phyloP scores from a whole-genome alignment of 495 filamentous ascomycete genomes.

The Penicillium angulare region DNA sequence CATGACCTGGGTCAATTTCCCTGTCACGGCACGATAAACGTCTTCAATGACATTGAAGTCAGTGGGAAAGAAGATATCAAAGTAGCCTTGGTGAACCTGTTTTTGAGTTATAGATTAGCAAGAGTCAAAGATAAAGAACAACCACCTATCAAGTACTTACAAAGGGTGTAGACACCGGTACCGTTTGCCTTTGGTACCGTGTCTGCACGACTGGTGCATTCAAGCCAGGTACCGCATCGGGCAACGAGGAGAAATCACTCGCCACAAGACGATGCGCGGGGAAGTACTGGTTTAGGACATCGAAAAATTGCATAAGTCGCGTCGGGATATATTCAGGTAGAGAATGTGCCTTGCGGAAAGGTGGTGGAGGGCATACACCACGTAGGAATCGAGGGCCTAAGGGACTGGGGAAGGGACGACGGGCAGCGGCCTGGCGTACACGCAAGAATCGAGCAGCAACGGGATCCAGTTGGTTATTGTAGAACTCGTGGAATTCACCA shows the following conservation, averaged over 20 bases:
- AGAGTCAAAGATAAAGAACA: not conserved
- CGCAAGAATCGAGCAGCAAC: constrained; percentile 78
- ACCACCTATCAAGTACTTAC: too few species aligned
- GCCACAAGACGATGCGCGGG: constrained; percentile 85
- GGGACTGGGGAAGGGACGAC: constrained; percentile 51
- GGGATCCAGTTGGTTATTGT: constrained; percentile 74
- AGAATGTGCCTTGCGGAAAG: constrained; percentile 70
- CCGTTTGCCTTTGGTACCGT: constrained; percentile 76
- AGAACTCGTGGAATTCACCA: constrained; percentile 96
- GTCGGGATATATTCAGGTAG: constrained; percentile 91
- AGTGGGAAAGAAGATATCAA: constrained; percentile 98
- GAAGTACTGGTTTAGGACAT: constrained; percentile 81
- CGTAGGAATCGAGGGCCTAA: constrained; percentile 55
- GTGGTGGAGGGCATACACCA: constrained; percentile 56
- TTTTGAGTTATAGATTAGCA: not conserved
- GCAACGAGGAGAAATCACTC: constrained; percentile 84
- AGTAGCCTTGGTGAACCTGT: constrained; percentile 95
- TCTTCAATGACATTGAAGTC: constrained; percentile 86
- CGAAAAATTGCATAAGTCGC: constrained; percentile 92
- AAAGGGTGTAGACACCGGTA: constrained; percentile 87
- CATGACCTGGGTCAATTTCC: constrained; percentile 80
- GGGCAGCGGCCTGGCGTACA: constrained; percentile 68
- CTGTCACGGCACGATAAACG: constrained; percentile 87
- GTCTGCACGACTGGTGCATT: constrained; percentile 97
- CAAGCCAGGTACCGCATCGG: constrained; percentile 74